phyloP scores from a whole-genome alignment of 176 grass and related monocot genomes.

The Eleusine coracana region DNA sequence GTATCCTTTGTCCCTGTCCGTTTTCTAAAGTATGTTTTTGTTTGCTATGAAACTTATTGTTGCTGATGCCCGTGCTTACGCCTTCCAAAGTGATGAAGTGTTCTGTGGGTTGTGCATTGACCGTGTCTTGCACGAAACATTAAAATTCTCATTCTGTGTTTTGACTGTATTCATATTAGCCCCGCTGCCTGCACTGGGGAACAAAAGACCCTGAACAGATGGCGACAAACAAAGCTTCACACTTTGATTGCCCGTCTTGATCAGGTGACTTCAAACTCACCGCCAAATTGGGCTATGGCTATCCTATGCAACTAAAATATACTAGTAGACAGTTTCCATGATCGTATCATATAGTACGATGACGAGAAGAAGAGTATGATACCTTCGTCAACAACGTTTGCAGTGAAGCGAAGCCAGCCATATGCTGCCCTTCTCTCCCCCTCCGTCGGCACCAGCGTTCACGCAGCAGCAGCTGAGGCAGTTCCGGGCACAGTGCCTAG shows the following conservation, averaged over 20 bases:
- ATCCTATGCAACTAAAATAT: too few relatives aligned
- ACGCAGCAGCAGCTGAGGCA: slow-evolving; percentile 67
- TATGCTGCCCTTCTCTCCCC: slow-evolving; percentile 41
- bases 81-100: not conserved
- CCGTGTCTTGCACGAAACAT: not conserved
- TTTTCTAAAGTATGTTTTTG: not conserved
- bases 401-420: not conserved
- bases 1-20: not conserved
- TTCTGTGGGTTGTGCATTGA: not conserved
- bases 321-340: not conserved
- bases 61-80: not conserved
- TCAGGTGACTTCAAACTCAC: not conserved
- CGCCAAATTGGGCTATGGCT: not conserved
- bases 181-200: not conserved
- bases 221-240: not conserved
- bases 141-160: not conserved
- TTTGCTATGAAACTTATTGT: not conserved
- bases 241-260: not conserved
- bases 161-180: not conserved
- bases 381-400: too few relatives aligned
- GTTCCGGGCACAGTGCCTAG: slow-evolving; percentile 76
- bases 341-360: not conserved
- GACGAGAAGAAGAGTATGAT: not conserved
- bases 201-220: not conserved
- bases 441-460: slow-evolving; percentile 48